Conservation (phyloP, 1,284 basidiomycete genomes). For the Violaceomyces palustris region DNA sequence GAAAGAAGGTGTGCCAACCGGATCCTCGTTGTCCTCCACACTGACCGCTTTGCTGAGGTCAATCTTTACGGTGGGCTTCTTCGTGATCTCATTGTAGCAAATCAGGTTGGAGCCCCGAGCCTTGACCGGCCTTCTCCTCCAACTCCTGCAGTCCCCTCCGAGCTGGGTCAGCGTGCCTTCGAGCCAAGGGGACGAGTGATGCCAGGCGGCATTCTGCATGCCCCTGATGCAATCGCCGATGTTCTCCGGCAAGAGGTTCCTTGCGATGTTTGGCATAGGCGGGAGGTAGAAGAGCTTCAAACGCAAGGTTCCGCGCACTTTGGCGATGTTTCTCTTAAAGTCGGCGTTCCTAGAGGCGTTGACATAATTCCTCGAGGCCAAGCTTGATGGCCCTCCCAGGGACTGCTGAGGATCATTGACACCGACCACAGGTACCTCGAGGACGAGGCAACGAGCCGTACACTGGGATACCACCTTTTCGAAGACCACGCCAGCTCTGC, state of each 20-base stretch:
- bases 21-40: slow-evolving; percentile 57
- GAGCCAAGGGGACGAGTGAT: slow-evolving; percentile 70
- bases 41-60: slow-evolving; percentile 77
- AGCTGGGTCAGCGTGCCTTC: slow-evolving; percentile 89
- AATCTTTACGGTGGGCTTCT: slow-evolving; percentile 81
- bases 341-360: slow-evolving; percentile 16
- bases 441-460: slow-evolving; percentile 27
- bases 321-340: slow-evolving; percentile 32
- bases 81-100: slow-evolving; percentile 90
- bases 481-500: slow-evolving; percentile 38
- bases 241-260: slow-evolving; percentile 76
- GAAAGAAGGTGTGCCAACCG: no score
- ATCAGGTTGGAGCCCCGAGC: slow-evolving; percentile 80
- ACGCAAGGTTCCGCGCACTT: slow-evolving; percentile 41
- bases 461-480: slow-evolving; percentile 37
- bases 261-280: slow-evolving; percentile 72
- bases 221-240: slow-evolving; percentile 88
- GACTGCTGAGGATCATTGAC: slow-evolving; percentile 27
- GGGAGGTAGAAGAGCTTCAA: slow-evolving; percentile 71
- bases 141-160: slow-evolving; percentile 87
- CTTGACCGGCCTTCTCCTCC: slow-evolving; percentile 79
- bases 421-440: slow-evolving; percentile 45
- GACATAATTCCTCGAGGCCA: slow-evolving; percentile 17
- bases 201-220: slow-evolving; percentile 80
- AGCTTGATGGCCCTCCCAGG: slow-evolving; percentile 24